A percentile compares a stretch with the other conserved stretches of the same genome.
These are phyloP conservation scores for Saprolegnia diclina DNA, from an alignment of 352 stramenopile genomes.

Conservation along the genomic window DNA sequence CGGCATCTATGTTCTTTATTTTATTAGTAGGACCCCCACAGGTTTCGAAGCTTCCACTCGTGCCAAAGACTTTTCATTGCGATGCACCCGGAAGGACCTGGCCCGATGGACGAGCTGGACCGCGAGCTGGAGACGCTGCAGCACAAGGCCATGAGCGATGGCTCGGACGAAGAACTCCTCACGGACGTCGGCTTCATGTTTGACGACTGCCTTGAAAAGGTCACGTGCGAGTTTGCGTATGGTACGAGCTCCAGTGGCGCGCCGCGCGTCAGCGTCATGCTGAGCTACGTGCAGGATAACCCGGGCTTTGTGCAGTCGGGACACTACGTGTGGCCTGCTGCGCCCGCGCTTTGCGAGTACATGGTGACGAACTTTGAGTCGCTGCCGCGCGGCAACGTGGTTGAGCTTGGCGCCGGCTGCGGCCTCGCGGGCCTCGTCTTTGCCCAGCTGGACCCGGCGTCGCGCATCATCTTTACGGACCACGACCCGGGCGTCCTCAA, in stretches of 20 bases:
- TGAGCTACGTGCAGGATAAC: constrained; percentile 65
- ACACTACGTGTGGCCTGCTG: constrained; percentile 64
- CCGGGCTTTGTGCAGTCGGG: constrained; percentile 38
- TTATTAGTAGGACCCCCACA: not conserved
- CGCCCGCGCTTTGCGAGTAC: constrained; percentile 60
- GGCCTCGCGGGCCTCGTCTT: constrained; percentile 49
- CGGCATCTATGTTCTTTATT: not conserved
- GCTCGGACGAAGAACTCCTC: constrained; percentile 19
- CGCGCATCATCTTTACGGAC: constrained; percentile 71
- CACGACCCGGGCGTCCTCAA: constrained; percentile 77
- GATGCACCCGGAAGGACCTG: constrained; percentile 1
- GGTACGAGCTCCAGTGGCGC: constrained; percentile 50
- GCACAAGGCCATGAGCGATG: constrained; percentile 17
- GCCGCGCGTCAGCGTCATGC: constrained; percentile 54
- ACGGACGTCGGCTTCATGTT: constrained; percentile 62
- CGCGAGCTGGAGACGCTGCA: constrained; percentile 27
- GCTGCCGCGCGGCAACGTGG: constrained; percentile 47
- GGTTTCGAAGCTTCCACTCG: not conserved
- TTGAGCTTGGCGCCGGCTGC: constrained; percentile 65
- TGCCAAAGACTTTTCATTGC: not conserved
- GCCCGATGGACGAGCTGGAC: constrained; percentile 18
- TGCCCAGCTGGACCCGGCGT: constrained; percentile 50
- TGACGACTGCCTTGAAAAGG: constrained; percentile 53
- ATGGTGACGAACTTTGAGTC: constrained; percentile 40
- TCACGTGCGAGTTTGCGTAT: constrained; percentile 61